Conservation (phyloP, 441 rosid genomes). For the Eruca vesicaria region DNA sequence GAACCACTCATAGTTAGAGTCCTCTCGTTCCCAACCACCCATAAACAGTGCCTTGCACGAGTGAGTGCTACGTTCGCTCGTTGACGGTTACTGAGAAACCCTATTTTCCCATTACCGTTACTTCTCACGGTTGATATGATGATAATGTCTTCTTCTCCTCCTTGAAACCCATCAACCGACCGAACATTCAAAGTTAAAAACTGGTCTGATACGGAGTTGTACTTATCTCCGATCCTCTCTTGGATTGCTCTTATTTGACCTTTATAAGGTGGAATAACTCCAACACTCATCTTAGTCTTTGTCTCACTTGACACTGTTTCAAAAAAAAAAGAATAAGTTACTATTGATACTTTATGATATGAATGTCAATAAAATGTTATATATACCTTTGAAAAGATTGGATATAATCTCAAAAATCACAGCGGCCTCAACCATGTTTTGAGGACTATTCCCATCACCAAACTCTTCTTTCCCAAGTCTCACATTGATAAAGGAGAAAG, state of each 20-base stretch:
- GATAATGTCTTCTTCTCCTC: neutral
- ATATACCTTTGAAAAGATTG: conserved; percentile 7
- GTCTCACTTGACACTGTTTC: neutral
- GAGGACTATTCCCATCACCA: conserved; percentile 23
- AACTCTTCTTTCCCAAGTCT: conserved; percentile 28
- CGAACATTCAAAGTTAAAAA: neutral
- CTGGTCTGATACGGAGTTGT: neutral
- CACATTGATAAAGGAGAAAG: conserved; percentile 50
- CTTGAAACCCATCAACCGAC: conserved; percentile 2
- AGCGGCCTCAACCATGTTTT: conserved; percentile 30
- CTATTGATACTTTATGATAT: neutral
- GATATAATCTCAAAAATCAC: conserved; percentile 28
- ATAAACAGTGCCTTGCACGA: neutral
- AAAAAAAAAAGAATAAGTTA: neutral
- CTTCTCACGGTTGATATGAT: neutral
- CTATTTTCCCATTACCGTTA: neutral
- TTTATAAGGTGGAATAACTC: neutral
- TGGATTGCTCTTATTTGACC: neutral
- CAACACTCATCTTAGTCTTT: conserved; percentile 5
- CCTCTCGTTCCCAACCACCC: neutral
- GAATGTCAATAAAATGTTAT: neutral
- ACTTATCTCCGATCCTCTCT: neutral
- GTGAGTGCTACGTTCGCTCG: neutral
- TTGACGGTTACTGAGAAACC: neutral
- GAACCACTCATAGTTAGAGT: neutral